Evolutionary conservation across 2,329 filamentous ascomycete species (phyloP).

Genomic region (Botryotinia globosa): DNA sequence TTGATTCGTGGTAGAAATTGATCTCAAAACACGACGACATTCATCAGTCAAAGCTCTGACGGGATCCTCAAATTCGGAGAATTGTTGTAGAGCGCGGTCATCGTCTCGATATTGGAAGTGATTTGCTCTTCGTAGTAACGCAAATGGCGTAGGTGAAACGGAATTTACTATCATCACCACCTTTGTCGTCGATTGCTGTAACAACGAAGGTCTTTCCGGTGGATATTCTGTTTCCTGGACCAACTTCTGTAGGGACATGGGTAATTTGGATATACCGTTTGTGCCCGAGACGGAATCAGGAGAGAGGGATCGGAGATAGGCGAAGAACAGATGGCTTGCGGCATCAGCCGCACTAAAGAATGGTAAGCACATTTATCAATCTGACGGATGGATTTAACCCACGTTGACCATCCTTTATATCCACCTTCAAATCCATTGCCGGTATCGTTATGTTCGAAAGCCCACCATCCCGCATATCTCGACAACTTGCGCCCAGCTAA

Average conservation of each 20-base stretch:
- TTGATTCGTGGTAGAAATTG: slow-evolving; percentile 85
- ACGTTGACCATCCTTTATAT: slow-evolving; percentile 85
- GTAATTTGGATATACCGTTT: slow-evolving; percentile 79
- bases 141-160: slow-evolving; percentile 91
- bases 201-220: slow-evolving; percentile 70
- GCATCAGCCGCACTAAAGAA: slow-evolving; percentile 78
- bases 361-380: slow-evolving; percentile 21
- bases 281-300: slow-evolving; percentile 69
- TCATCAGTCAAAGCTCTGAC: slow-evolving; percentile 87
- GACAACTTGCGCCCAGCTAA: slow-evolving; percentile 92
- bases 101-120: slow-evolving; percentile 95
- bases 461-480: slow-evolving; percentile 96
- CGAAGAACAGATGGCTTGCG: slow-evolving; percentile 95
- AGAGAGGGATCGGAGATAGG: slow-evolving; percentile 84
- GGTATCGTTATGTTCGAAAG: slow-evolving; percentile 85
- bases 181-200: slow-evolving; percentile 79
- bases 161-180: slow-evolving; percentile 96
- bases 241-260: slow-evolving; percentile 85
- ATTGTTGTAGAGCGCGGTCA: slow-evolving; percentile 78
- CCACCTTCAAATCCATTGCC: slow-evolving; percentile 92
- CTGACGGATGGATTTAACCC: slow-evolving; percentile 37
- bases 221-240: slow-evolving; percentile 93
- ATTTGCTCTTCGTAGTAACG: slow-evolving; percentile 82
- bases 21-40: slow-evolving; percentile 83
- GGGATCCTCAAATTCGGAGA: slow-evolving; percentile 86